A percentile compares a stretch with the other conserved stretches of the same genome.
These are phyloP conservation scores for Colletotrichum sp. DNA, from an alignment of 2,329 filamentous ascomycete genomes.

Conservation along the genomic window DNA sequence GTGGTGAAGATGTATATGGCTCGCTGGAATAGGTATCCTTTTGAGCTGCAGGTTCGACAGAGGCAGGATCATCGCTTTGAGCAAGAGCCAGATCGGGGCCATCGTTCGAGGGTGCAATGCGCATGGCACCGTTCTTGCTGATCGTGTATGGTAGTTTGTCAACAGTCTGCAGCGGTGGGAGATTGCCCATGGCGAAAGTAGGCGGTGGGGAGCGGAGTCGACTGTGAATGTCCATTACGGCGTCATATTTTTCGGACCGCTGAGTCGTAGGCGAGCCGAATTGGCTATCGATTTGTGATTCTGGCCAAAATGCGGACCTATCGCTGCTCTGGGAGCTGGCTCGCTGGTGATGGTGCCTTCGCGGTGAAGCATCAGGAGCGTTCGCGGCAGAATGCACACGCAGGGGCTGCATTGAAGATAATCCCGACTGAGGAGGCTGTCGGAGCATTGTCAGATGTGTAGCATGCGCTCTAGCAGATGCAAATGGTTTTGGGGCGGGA, in stretches of 20 bases:
- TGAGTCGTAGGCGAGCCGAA: conserved; percentile 17
- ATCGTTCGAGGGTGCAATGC: conserved; percentile 20
- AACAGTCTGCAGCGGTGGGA: conserved; percentile 1
- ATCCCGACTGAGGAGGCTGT: conserved; percentile 26
- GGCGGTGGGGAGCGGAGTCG: conserved; percentile 1
- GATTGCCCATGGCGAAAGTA: background rate
- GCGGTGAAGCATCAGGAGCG: conserved; percentile 23
- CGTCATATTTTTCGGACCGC: conserved; percentile 6
- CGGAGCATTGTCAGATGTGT: conserved; percentile 22
- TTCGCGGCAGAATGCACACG: conserved; percentile 23
- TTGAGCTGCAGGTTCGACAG: conserved; percentile 23
- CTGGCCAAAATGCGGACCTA: conserved; percentile 21
- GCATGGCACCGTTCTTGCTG: conserved; percentile 42
- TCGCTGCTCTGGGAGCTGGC: conserved; percentile 31
- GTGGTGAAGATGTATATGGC: conserved; percentile 18
- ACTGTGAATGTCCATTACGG: conserved; percentile 5
- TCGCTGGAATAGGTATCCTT: background rate
- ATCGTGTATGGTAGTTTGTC: conserved; percentile 33
- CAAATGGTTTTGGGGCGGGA: conserved; percentile 32
- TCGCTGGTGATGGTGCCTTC: conserved; percentile 18
- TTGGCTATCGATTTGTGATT: conserved; percentile 19
- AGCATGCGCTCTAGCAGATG: conserved; percentile 29
- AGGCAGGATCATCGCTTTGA: conserved; percentile 20
- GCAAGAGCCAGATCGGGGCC: conserved; percentile 25
- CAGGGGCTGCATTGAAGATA: conserved; percentile 10